phyloP scores from a whole-genome alignment of 2,329 filamentous ascomycete species.

The Alternaria sp. region DNA sequence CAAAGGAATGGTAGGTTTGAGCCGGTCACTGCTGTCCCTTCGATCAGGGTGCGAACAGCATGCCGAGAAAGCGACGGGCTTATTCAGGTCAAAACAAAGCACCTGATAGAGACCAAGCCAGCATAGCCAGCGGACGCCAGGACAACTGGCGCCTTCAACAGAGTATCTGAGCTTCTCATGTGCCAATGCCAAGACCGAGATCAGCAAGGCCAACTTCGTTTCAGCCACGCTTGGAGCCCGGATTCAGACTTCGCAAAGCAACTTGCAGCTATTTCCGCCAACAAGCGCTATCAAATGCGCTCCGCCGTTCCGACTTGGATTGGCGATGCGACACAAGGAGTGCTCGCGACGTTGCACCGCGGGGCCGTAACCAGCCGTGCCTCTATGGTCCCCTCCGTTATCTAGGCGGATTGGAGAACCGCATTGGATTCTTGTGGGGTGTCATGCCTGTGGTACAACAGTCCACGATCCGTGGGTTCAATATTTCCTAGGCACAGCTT shows the following conservation, averaged over 20 bases:
- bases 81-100: not conserved
- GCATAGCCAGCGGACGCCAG: not conserved
- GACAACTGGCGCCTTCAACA: slow-evolving; percentile 1
- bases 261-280: slow-evolving; percentile 18
- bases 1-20: not conserved
- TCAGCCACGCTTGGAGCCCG: slow-evolving; percentile 33
- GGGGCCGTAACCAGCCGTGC: not conserved
- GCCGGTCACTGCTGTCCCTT: not conserved
- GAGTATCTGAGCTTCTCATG: slow-evolving; percentile 6
- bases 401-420: slow-evolving; percentile 1
- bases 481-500: slow-evolving; percentile 10
- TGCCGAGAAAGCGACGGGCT: not conserved
- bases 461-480: slow-evolving; percentile 4
- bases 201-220: slow-evolving; percentile 30
- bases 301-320: slow-evolving; percentile 6
- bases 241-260: slow-evolving; percentile 11
- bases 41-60: not conserved
- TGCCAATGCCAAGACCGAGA: slow-evolving; percentile 27
- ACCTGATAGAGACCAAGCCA: not conserved
- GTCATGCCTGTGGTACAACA: slow-evolving; percentile 10
- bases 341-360: slow-evolving; percentile 11
- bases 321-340: not conserved
- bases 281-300: slow-evolving; percentile 1
- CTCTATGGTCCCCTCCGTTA: slow-evolving; percentile 2
- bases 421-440: slow-evolving; percentile 7